Evolutionary conservation across 106 monocot species (phyloP).

Genomic region (Apostasia shenzhenica): DNA sequence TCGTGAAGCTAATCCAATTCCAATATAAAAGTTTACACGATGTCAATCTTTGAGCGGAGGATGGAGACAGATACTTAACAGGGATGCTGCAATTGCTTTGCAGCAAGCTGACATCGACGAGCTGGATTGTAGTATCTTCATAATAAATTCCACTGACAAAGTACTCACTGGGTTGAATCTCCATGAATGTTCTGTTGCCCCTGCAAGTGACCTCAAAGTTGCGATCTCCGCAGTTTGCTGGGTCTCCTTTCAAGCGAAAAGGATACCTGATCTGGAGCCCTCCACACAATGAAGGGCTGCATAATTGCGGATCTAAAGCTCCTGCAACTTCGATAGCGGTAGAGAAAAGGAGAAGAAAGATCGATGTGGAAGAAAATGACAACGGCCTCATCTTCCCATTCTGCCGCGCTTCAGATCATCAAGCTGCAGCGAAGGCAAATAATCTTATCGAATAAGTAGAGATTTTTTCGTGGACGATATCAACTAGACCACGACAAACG

Average conservation of each 20-base stretch:
- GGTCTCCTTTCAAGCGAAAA: conserved; percentile 4
- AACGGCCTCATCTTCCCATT: too few species aligned
- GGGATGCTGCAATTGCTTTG: not conserved
- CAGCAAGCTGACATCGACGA: conserved; percentile 1
- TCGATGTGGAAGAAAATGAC: not conserved
- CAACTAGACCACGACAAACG: too few species aligned
- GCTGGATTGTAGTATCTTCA: not conserved
- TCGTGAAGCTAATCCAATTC: not conserved
- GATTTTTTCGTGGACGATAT: too few species aligned
- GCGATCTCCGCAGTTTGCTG: not conserved
- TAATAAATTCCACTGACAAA: conserved; percentile 2
- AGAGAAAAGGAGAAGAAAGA: not conserved
- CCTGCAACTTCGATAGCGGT: not conserved
- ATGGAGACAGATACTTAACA: not conserved
- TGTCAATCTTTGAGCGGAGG: too few species aligned
- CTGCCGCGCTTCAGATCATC: too few species aligned
- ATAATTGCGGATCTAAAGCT: not conserved
- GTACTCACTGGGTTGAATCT: conserved; percentile 1
- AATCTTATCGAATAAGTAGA: too few species aligned
- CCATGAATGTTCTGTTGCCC: conserved; percentile 7
- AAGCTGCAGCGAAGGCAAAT: too few species aligned
- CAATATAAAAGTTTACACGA: not conserved
- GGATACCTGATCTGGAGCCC: not conserved
- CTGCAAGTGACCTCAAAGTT: conserved; percentile 8
- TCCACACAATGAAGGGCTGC: not conserved